Percentiles rank a stretch among this genome's conserved stretches.
Conservation (phyloP, 176 grass and related monocot species). For the Triticum timopheevii region DNA sequence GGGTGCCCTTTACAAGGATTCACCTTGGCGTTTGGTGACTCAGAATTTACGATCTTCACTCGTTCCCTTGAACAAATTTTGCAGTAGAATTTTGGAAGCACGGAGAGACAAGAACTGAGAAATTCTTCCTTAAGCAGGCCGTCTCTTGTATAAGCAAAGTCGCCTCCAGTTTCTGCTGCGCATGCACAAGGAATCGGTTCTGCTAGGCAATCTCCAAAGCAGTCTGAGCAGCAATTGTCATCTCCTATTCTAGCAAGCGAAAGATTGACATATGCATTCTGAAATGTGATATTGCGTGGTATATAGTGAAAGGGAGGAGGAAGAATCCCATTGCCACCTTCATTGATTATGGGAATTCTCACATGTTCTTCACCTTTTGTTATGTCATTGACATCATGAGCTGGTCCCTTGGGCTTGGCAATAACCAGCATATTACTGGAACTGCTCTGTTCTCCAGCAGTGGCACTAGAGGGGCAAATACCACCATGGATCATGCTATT, state of each 20-base stretch:
- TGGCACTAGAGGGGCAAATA: background rate
- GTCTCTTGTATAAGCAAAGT: conserved; percentile 72
- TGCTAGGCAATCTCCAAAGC: conserved; percentile 68
- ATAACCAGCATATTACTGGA: conserved; percentile 32
- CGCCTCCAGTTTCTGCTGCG: conserved; percentile 70
- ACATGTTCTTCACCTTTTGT: conserved; percentile 75
- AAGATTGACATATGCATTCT: conserved; percentile 63
- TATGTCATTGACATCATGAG: conserved; percentile 77
- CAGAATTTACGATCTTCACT: background rate
- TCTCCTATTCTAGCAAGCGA: conserved; percentile 87
- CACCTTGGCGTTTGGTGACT: conserved; percentile 22
- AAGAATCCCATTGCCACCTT: conserved; percentile 43
- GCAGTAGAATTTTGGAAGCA: conserved; percentile 27
- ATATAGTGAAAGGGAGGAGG: conserved; percentile 77
- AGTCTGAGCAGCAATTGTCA: conserved; percentile 72
- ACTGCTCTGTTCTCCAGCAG: conserved; percentile 29
- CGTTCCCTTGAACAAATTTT: background rate
- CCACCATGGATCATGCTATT: conserved; percentile 18
- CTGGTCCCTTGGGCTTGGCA: conserved; percentile 23
- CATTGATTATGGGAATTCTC: conserved; percentile 53
- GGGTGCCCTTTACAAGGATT: conserved; percentile 75
- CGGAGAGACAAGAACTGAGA: conserved; percentile 52
- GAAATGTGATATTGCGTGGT: conserved; percentile 57
- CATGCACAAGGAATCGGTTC: conserved; percentile 66
- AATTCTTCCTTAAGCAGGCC: conserved; percentile 62